These are phyloP conservation scores for Chondrostereum purpureum DNA, from an alignment of 1,284 basidiomycete species.

Conservation along the genomic window DNA sequence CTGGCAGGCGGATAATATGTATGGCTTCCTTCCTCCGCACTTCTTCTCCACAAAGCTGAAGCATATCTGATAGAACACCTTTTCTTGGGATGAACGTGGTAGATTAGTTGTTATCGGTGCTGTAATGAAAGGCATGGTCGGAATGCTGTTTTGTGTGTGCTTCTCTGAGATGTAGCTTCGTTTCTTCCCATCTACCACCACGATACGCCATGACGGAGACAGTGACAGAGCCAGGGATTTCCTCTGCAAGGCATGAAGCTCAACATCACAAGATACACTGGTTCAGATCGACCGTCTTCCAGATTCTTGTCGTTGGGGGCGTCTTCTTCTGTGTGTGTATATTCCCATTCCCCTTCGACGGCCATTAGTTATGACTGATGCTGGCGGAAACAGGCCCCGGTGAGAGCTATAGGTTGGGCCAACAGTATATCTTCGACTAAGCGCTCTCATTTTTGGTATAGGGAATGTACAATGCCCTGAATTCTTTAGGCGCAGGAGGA, in stretches of 20 bases:
- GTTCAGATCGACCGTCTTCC: conserved; percentile 26
- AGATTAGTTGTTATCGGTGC: too few species aligned
- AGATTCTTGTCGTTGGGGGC: conserved; percentile 25
- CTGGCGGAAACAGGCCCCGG: conserved; percentile 18
- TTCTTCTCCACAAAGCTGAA: too few species aligned
- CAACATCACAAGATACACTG: conserved; percentile 18
- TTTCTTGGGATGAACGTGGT: too few species aligned
- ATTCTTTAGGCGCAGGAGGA: conserved; percentile 24
- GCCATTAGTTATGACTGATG: too few species aligned
- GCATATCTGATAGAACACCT: too few species aligned
- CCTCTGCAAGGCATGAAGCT: conserved; percentile 1
- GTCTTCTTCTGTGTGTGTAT: conserved; percentile 25
- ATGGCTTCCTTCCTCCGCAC: too few species aligned
- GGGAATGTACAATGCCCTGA: conserved; percentile 30
- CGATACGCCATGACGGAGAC: too few species aligned
- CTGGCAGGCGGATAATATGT: too few species aligned
- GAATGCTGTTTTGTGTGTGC: too few species aligned
- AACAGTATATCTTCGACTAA: neutral
- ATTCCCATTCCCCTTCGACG: neutral
- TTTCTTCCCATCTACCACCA: neutral
- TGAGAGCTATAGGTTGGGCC: conserved; percentile 13
- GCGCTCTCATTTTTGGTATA: conserved; percentile 3
- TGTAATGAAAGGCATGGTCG: too few species aligned
- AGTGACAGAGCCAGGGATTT: neutral
- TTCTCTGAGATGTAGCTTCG: too few species aligned